phyloP scores from a whole-genome alignment of 306 rosid genomes.

The Ziziphus jujuba region DNA sequence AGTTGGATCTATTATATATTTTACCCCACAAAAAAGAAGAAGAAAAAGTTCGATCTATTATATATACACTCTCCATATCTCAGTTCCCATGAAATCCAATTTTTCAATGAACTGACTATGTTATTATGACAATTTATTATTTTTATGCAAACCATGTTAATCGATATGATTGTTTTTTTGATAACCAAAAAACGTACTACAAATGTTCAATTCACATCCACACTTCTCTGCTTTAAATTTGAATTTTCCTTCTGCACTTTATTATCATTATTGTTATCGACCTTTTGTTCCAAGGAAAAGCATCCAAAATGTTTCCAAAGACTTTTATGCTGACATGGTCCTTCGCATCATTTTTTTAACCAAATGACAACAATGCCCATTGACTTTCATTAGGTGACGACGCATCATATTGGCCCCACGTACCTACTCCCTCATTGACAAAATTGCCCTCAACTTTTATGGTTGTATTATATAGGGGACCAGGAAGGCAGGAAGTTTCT shows the following conservation, averaged over 20 bases:
- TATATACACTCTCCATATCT: background rate
- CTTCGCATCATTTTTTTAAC: too few relatives aligned
- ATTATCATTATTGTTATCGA: background rate
- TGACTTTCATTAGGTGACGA: slow-evolving; percentile 23
- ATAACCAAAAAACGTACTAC: too few relatives aligned
- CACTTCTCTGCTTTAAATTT: background rate
- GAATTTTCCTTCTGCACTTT: background rate
- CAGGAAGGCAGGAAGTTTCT: slow-evolving; percentile 31
- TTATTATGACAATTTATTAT: too few relatives aligned
- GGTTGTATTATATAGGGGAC: too few relatives aligned
- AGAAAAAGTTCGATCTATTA: background rate
- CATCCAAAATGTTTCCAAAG: background rate
- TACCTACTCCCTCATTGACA: slow-evolving; percentile 27
- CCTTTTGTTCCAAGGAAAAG: background rate
- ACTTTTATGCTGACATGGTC: slow-evolving; percentile 24
- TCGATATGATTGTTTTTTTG: too few relatives aligned
- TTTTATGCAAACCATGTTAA: too few relatives aligned
- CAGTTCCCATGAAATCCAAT: background rate
- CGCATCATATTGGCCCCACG: slow-evolving; percentile 26
- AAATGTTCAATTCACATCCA: too few relatives aligned
- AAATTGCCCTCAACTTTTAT: slow-evolving; percentile 7
- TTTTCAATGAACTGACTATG: background rate
- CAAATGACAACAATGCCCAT: slow-evolving; percentile 24
- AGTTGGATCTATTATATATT: background rate
- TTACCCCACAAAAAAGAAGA: background rate